phyloP scores from a whole-genome alignment of 2,329 filamentous ascomycete genomes.

The Pseudogymnoascus sp. region DNA sequence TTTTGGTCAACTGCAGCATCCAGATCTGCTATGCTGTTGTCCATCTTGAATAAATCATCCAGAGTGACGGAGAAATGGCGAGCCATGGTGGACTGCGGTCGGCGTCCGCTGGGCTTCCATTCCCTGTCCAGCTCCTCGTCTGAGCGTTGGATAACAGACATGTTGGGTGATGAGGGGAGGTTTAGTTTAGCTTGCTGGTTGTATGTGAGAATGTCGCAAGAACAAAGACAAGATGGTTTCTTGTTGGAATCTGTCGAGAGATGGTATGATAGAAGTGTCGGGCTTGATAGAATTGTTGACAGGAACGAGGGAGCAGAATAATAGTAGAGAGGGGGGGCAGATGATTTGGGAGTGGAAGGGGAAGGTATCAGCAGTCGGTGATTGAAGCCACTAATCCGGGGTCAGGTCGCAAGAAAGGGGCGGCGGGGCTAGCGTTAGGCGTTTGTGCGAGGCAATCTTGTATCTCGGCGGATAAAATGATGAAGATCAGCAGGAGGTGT shows the following conservation, averaged over 20 bases:
- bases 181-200: not conserved
- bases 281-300: not conserved
- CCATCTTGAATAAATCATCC: slow-evolving; percentile 83
- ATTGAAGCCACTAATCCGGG: slow-evolving; percentile 9
- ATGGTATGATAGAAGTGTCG: not conserved
- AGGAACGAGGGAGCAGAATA: not conserved
- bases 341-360: slow-evolving; percentile 5
- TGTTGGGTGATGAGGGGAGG: slow-evolving; percentile 19
- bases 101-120: slow-evolving; percentile 67
- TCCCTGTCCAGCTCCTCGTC: slow-evolving; percentile 67
- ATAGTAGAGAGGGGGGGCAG: not conserved
- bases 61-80: slow-evolving; percentile 80
- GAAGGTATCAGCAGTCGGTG: slow-evolving; percentile 5
- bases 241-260: not conserved
- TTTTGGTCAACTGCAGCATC: slow-evolving; percentile 72
- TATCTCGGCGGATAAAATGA: slow-evolving; percentile 6
- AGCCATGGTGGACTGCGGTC: slow-evolving; percentile 81
- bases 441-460: slow-evolving; percentile 8
- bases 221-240: not conserved
- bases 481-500: slow-evolving; percentile 5
- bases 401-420: slow-evolving; percentile 9
- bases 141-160: slow-evolving; percentile 30
- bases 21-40: slow-evolving; percentile 67
- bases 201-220: slow-evolving; percentile 9
- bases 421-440: slow-evolving; percentile 8